Percentiles rank a stretch among this genome's conserved stretches.
Conservation (phyloP, 106 monocot genomes). For the Phalaenopsis equestris region DNA sequence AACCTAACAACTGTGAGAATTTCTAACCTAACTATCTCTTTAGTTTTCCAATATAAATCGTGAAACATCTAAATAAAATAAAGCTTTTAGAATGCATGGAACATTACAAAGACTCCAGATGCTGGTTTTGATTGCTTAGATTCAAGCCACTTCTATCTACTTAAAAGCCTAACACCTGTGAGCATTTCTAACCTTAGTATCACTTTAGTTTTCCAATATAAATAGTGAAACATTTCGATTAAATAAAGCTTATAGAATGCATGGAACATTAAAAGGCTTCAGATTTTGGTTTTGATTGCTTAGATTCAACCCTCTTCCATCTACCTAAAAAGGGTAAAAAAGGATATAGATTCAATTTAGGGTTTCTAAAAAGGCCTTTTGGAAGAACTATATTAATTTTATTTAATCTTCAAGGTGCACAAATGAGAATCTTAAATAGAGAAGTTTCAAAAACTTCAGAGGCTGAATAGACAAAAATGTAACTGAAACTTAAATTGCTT, state of each 20-base stretch:
- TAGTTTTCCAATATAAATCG: not conserved
- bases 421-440: not conserved
- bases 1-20: not conserved
- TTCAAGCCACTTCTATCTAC: not conserved
- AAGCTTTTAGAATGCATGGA: not conserved
- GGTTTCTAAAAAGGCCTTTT: not conserved
- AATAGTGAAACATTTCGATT: not conserved
- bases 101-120: not conserved
- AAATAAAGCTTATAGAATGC: not conserved
- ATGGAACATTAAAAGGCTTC: not conserved
- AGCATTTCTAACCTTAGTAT: not conserved
- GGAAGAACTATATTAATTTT: not conserved
- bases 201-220: not conserved
- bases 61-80: not conserved
- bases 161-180: not conserved
- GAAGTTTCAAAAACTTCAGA: not conserved
- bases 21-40: not conserved
- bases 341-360: not conserved
- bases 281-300: not conserved
- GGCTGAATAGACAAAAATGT: not conserved
- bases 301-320: not conserved
- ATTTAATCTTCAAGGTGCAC: not conserved
- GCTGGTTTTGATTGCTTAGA: not conserved
- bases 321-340: not conserved
- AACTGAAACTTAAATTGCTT: not conserved